phyloP scores from a whole-genome alignment of 371 early-diverging fungal genomes.

The Phascolomyces articulosus region DNA sequence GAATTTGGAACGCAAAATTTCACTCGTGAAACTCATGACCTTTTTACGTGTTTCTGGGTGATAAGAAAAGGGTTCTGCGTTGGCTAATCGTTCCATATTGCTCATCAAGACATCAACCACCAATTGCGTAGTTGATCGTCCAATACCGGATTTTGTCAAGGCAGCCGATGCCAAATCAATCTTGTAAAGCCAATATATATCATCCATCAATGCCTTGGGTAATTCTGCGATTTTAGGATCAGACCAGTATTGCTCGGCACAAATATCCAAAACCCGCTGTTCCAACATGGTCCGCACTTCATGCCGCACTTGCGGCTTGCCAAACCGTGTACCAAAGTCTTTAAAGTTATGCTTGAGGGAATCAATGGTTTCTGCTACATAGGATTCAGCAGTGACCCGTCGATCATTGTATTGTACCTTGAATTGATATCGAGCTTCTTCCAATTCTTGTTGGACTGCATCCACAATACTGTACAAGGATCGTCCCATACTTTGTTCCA shows the following conservation, averaged over 20 bases:
- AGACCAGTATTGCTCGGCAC: constrained; percentile 91
- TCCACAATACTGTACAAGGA: constrained; percentile 83
- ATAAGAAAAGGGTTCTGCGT: constrained; percentile 81
- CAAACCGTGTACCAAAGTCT: constrained; percentile 87
- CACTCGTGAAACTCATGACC: constrained; percentile 81
- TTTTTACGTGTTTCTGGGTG: constrained; percentile 86
- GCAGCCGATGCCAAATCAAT: constrained; percentile 82
- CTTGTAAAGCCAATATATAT: constrained; percentile 83
- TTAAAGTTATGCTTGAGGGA: constrained; percentile 91
- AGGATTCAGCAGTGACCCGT: constrained; percentile 91
- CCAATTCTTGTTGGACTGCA: constrained; percentile 90
- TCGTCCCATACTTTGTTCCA: constrained; percentile 92
- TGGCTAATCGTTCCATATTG: constrained; percentile 82
- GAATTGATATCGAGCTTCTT: constrained; percentile 95
- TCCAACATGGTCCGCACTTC: constrained; percentile 91
- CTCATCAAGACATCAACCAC: constrained; percentile 86
- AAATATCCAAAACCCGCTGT: constrained; percentile 86
- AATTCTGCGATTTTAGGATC: constrained; percentile 75
- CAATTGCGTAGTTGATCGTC: constrained; percentile 87
- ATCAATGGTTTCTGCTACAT: constrained; percentile 94
- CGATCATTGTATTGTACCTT: constrained; percentile 98
- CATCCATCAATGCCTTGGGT: constrained; percentile 57
- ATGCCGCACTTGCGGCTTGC: constrained; percentile 87
- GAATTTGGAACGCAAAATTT: constrained; percentile 84
- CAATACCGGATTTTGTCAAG: constrained; percentile 94